Evolutionary conservation across 1,284 basidiomycete species (phyloP), one percentile per base, ranked within the genome.

Genomic region (Fomitopsis betulina): DNA sequence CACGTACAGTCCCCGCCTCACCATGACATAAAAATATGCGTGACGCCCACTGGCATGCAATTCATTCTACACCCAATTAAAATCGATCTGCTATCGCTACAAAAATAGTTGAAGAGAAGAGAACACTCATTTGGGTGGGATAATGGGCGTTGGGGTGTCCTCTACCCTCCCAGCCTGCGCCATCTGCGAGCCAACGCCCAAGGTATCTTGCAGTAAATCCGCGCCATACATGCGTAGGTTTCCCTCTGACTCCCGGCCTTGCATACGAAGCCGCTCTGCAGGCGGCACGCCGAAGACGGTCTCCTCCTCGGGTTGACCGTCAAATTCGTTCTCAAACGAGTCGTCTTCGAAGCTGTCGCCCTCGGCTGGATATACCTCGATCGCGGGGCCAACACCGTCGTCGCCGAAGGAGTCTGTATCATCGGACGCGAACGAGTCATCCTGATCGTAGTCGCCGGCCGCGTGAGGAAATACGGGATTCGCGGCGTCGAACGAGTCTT

Each of bases 241-340:
- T 17, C 60, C 56, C 53, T 53, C 67, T 54, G 57, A 65, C 60
- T 66, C 68, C 63, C 57, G 60, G 51, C 68, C 70, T 51, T 68
- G 62, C 54, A 55, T 59, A 50, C 60, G 60, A 32, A 70, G 62
- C 47, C 81, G 72, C 63, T 81, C 79, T 19, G 75, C 79, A 43
- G 82, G 81, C 3, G 79, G 79, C 21, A 83, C 80, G 13, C 87
- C 87, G 71, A 90, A 90, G 56, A 90, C 71, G 12, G 88, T 89
- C 68, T 90, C 87, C 63, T 85, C 78, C 38, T 73, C 80, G 50
- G 72, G 73, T 25, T 66, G 69, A 21, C 68, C 66, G 30, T 67
- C 68, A 47, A 62, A 67, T 43, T 33, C 62, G 13, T 73, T 74
- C 55, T 76, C 76, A 62, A 75, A 78, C 32, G 79, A 80, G 66